These are phyloP conservation scores for Paramecium biaurelia DNA, from an alignment of 73 alveolate species.

Conservation along the genomic window DNA sequence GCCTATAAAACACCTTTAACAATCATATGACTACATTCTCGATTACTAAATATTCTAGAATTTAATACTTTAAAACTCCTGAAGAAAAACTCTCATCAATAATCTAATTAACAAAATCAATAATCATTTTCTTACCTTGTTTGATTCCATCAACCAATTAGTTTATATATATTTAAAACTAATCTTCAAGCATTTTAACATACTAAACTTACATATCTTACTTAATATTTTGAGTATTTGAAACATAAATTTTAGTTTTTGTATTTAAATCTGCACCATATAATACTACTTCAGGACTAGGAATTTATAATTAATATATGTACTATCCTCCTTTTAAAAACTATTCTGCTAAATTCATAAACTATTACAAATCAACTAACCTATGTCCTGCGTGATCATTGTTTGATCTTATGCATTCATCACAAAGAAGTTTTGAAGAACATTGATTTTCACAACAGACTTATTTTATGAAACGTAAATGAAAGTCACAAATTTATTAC, in stretches of 20 bases:
- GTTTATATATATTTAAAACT: not conserved
- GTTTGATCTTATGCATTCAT: not conserved
- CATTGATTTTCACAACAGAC: slow-evolving; percentile 25
- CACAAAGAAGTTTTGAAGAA: slow-evolving; percentile 7
- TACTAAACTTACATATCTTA: not conserved
- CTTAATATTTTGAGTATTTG: not conserved
- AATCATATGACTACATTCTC: slow-evolving; percentile 17
- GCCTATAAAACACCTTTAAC: not conserved
- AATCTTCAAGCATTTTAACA: not conserved
- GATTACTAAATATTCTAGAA: not conserved
- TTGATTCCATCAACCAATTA: slow-evolving; percentile 1
- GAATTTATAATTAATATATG: not conserved
- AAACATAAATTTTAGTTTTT: not conserved
- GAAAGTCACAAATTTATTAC: slow-evolving; percentile 55
- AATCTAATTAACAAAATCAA: not conserved
- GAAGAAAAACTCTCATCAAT: slow-evolving; percentile 34
- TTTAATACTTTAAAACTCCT: not conserved
- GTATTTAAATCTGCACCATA: slow-evolving; percentile 3
- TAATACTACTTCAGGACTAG: slow-evolving; percentile 33
- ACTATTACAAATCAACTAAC: not conserved
- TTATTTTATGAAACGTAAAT: not conserved
- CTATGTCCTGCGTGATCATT: slow-evolving; percentile 12
- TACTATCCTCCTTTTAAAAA: slow-evolving; percentile 45
- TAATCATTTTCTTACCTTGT: not conserved
- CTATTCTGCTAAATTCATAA: slow-evolving; percentile 8